Conservation (phyloP, 2,329 filamentous ascomycete genomes). For the Aspergillus ochraceus region DNA sequence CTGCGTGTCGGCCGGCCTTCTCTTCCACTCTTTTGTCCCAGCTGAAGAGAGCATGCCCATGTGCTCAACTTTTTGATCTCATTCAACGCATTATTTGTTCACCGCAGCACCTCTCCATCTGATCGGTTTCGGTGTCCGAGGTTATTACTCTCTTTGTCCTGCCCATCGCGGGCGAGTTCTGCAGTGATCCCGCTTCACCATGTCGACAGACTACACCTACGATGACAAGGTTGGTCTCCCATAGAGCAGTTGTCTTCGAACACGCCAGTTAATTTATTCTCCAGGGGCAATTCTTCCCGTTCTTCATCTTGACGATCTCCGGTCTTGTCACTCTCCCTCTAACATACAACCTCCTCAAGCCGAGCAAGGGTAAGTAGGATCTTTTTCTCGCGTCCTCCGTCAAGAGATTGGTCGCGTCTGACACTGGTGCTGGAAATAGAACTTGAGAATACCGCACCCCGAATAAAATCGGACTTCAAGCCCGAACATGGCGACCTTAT, state of each 20-base stretch:
- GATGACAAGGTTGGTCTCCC: constrained; percentile 71
- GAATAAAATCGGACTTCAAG: constrained; percentile 78
- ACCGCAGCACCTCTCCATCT: background rate
- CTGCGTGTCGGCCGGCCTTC: constrained; percentile 9
- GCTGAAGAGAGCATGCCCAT: constrained; percentile 14
- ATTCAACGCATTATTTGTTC: background rate
- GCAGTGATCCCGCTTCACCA: constrained; percentile 39
- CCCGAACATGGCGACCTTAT: constrained; percentile 83
- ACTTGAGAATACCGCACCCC: constrained; percentile 75
- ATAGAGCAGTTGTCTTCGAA: background rate
- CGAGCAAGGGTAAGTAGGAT: constrained; percentile 61
- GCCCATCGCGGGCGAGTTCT: constrained; percentile 33
- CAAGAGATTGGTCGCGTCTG: background rate
- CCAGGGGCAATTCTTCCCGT: constrained; percentile 95
- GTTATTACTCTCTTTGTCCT: constrained; percentile 12
- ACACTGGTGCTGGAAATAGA: constrained; percentile 41
- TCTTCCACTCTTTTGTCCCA: constrained; percentile 9
- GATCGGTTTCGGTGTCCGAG: constrained; percentile 1
- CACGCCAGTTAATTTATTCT: constrained; percentile 3
- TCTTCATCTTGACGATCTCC: constrained; percentile 92
- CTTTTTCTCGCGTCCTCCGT: background rate
- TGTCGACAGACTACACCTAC: constrained; percentile 96
- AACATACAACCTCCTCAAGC: constrained; percentile 82
- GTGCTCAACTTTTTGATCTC: constrained; percentile 3
- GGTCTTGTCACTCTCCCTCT: constrained; percentile 85